A percentile compares a stretch with the other conserved stretches of the same genome.
Evolutionary conservation across 257 asterid genomes (phyloP).

Genomic region (Primulina tabacum): DNA sequence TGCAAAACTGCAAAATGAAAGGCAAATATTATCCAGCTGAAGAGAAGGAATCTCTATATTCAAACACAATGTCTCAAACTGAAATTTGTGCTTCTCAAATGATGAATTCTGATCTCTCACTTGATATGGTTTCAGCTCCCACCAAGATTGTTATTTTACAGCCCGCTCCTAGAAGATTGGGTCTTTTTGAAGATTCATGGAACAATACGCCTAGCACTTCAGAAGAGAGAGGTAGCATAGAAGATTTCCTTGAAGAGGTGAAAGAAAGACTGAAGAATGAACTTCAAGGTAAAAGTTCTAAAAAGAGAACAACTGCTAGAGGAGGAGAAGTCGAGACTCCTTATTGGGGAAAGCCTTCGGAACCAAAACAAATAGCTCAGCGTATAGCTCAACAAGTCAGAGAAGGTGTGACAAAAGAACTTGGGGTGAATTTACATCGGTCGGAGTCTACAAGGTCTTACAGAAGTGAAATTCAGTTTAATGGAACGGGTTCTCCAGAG

Average conservation of each 20-base stretch:
- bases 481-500: slow-evolving; percentile 62
- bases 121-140: slow-evolving; percentile 42
- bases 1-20: slow-evolving; percentile 28
- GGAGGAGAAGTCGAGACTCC: slow-evolving; percentile 97
- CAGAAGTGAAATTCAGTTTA: slow-evolving; percentile 58
- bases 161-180: slow-evolving; percentile 69
- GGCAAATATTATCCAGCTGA: slow-evolving; percentile 30
- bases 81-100: slow-evolving; percentile 32
- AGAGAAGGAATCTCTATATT: slow-evolving; percentile 30
- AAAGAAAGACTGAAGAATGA: slow-evolving; percentile 83
- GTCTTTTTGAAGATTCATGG: slow-evolving; percentile 56
- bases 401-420: slow-evolving; percentile 66
- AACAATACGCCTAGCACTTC: slow-evolving; percentile 73
- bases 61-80: slow-evolving; percentile 32
- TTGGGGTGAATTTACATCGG: slow-evolving; percentile 57
- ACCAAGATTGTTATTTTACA: slow-evolving; percentile 80
- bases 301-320: slow-evolving; percentile 55
- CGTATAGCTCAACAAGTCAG: slow-evolving; percentile 72
- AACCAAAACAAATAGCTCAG: slow-evolving; percentile 75
- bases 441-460: slow-evolving; percentile 85
- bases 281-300: slow-evolving; percentile 64
- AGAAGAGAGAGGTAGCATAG: slow-evolving; percentile 63
- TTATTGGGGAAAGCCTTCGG: slow-evolving; percentile 67
- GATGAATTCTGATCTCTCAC: slow-evolving; percentile 26
- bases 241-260: slow-evolving; percentile 88